These are phyloP conservation scores for Exophiala phaeomuriformis DNA, from an alignment of 2,329 filamentous ascomycete species.

Conservation along the genomic window DNA sequence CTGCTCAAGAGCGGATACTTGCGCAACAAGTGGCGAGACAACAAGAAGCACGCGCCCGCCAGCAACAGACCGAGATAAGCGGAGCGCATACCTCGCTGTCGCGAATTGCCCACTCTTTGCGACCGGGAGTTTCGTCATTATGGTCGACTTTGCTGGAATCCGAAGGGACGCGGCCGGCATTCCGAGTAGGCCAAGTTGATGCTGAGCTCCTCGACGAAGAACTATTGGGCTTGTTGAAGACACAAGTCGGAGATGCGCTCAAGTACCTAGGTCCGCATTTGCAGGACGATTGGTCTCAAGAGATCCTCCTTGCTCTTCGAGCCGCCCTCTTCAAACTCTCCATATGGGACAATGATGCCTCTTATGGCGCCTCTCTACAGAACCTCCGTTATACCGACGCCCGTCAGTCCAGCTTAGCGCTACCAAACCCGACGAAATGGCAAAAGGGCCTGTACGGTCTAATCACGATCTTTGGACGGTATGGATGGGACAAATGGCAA, in stretches of 20 bases:
- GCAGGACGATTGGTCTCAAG: slow-evolving; percentile 77
- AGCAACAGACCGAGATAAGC: slow-evolving; percentile 39
- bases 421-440: slow-evolving; percentile 64
- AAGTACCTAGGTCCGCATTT: slow-evolving; percentile 75
- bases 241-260: slow-evolving; percentile 77
- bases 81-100: slow-evolving; percentile 49
- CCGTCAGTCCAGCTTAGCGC: slow-evolving; percentile 52
- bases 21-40: slow-evolving; percentile 73
- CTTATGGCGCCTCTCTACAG: slow-evolving; percentile 87
- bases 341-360: slow-evolving; percentile 93
- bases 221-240: slow-evolving; percentile 73
- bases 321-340: slow-evolving; percentile 85
- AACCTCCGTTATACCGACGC: slow-evolving; percentile 87
- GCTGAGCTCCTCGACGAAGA: slow-evolving; percentile 93
- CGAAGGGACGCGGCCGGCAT: slow-evolving; percentile 74
- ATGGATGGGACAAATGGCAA: slow-evolving; percentile 89
- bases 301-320: slow-evolving; percentile 71
- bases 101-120: slow-evolving; percentile 56
- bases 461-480: slow-evolving; percentile 77
- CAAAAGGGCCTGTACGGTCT: slow-evolving; percentile 82
- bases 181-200: slow-evolving; percentile 92
- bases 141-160: slow-evolving; percentile 68
- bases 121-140: slow-evolving; percentile 40
- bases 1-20: slow-evolving; percentile 79
- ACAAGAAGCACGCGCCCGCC: slow-evolving; percentile 46